phyloP scores from a whole-genome alignment of 2,329 filamentous ascomycete species.

The Neurospora sp. region DNA sequence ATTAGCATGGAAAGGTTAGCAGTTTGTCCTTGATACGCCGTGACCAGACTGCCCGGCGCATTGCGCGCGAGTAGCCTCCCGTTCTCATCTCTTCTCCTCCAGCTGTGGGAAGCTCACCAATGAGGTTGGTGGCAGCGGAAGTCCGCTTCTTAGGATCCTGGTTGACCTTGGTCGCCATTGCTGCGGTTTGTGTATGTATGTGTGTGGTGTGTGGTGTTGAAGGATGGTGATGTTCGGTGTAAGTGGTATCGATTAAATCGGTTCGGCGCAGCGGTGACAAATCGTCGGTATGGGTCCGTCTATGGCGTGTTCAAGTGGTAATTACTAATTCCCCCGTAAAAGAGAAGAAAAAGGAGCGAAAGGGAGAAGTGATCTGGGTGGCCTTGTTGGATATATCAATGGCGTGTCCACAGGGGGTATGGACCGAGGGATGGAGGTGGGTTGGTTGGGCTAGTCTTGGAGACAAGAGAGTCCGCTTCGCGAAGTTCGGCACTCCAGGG shows the following conservation, averaged over 20 bases:
- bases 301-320: background rate
- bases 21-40: background rate
- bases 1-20: slow-evolving; percentile 11
- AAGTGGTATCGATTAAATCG: background rate
- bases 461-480: background rate
- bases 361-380: background rate
- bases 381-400: background rate
- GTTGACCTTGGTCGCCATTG: slow-evolving; percentile 33
- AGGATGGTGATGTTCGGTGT: background rate
- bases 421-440: background rate
- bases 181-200: slow-evolving; percentile 3
- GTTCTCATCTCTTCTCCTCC: background rate
- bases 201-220: background rate
- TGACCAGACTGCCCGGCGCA: background rate
- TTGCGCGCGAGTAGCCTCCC: background rate
- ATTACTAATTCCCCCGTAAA: background rate
- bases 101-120: slow-evolving; percentile 48
- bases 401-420: background rate
- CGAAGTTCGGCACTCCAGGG: background rate
- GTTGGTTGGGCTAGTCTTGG: background rate
- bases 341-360: background rate
- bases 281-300: slow-evolving; percentile 1
- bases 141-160: slow-evolving; percentile 62
- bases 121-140: slow-evolving; percentile 81
- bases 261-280: background rate